Percentiles rank a stretch among this genome's conserved stretches.
Conservation (phyloP, 73 alveolate species). For the Tetrahymena elliotti region DNA sequence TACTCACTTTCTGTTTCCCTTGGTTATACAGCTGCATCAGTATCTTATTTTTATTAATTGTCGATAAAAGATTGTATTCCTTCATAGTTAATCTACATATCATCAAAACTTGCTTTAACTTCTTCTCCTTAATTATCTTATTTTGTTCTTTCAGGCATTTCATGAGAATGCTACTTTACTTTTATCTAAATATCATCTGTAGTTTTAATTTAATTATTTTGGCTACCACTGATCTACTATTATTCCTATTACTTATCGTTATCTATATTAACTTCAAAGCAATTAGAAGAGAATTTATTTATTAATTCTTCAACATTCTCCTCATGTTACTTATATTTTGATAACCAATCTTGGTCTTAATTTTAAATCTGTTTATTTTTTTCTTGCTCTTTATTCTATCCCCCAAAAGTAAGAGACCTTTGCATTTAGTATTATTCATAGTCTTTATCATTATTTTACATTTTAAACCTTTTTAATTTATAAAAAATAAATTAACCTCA, state of each 20-base stretch:
- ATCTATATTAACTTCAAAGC: neutral
- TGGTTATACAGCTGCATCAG: neutral
- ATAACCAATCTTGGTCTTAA: neutral
- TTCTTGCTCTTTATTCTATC: neutral
- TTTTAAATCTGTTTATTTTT: neutral
- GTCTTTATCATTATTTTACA: neutral
- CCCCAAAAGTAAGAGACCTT: neutral
- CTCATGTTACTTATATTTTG: neutral
- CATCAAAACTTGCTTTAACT: neutral
- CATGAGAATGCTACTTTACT: neutral
- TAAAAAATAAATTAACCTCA: neutral
- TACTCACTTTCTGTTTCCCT: neutral
- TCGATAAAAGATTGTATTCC: neutral
- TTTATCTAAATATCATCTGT: neutral
- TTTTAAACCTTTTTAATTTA: neutral
- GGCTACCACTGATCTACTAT: neutral
- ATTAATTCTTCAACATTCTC: neutral
- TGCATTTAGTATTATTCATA: neutral
- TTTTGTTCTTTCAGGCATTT: neutral
- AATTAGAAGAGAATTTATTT: neutral
- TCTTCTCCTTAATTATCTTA: neutral
- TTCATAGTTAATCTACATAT: neutral
- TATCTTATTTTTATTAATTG: neutral
- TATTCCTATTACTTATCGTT: neutral
- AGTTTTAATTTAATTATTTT: neutral